phyloP scores from a whole-genome alignment of 1,284 basidiomycete species.

The Puccinia hordei region DNA sequence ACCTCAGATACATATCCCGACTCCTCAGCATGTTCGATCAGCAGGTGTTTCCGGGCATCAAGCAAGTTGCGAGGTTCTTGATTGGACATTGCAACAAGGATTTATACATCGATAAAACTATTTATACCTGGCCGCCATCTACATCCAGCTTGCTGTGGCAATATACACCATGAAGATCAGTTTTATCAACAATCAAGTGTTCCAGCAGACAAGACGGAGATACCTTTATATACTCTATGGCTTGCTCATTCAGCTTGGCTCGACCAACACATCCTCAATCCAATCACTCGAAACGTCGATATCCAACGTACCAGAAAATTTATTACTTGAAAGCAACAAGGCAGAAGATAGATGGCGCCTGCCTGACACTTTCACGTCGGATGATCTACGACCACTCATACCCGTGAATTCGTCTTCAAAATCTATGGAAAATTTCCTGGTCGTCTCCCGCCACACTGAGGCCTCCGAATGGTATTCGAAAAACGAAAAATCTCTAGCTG shows the following conservation, averaged over 20 bases:
- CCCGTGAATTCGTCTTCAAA: not conserved
- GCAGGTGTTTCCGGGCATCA: not conserved
- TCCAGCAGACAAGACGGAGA: not conserved
- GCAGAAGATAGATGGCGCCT: conserved; percentile 15
- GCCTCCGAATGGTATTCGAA: not conserved
- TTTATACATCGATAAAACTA: not conserved
- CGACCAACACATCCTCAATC: conserved; percentile 1
- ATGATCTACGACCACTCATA: conserved; percentile 4
- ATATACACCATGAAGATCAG: not conserved
- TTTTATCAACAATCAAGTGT: not conserved
- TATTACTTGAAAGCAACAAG: not conserved
- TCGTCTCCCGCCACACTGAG: not conserved
- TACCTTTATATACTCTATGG: not conserved
- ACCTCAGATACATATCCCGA: not conserved
- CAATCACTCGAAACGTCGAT: not conserved
- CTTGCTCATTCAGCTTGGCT: not conserved
- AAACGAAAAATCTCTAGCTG: not conserved
- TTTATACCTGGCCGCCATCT: not conserved
- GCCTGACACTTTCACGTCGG: not conserved
- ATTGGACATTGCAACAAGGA: no score
- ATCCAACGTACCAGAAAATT: not conserved
- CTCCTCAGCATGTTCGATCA: not conserved
- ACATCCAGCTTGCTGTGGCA: not conserved
- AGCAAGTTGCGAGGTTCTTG: no score
- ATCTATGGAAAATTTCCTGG: not conserved